A percentile compares a stretch with the other conserved stretches of the same genome.
These are phyloP conservation scores for Lachnellula cervina DNA, from an alignment of 2,329 filamentous ascomycete genomes.

Conservation along the genomic window DNA sequence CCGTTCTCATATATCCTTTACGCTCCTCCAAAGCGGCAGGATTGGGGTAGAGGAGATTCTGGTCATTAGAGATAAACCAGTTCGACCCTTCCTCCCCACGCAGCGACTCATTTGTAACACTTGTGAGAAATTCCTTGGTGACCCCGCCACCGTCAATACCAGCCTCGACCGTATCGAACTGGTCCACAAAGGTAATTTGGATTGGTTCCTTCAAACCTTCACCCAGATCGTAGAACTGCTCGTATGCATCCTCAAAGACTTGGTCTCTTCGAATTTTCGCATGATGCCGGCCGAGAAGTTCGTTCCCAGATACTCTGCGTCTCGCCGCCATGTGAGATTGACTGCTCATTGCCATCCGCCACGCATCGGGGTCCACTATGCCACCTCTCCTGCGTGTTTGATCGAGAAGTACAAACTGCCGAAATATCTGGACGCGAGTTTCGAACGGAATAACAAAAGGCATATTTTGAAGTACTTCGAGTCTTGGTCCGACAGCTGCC, in stretches of 20 bases:
- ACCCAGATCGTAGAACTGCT: conserved; percentile 75
- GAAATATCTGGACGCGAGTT: conserved; percentile 86
- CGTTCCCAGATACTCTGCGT: conserved; percentile 22
- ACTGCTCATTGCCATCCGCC: conserved; percentile 59
- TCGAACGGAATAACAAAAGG: conserved; percentile 95
- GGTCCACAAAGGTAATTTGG: conserved; percentile 92
- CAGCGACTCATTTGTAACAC: conserved; percentile 82
- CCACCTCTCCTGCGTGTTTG: conserved; percentile 70
- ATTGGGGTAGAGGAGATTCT: conserved; percentile 85
- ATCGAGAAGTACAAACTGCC: conserved; percentile 84
- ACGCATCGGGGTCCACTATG: conserved; percentile 65
- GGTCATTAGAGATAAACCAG: conserved; percentile 78
- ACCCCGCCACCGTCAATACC: conserved; percentile 97
- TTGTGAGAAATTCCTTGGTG: conserved; percentile 93
- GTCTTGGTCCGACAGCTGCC: conserved; percentile 74
- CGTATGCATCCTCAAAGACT: conserved; percentile 81
- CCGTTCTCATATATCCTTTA: conserved; percentile 50
- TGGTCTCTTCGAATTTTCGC: conserved; percentile 74
- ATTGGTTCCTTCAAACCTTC: conserved; percentile 90
- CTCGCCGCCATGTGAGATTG: conserved; percentile 25
- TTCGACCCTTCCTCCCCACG: conserved; percentile 50
- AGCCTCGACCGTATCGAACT: conserved; percentile 80
- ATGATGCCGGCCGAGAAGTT: conserved; percentile 57
- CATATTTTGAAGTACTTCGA: conserved; percentile 92
- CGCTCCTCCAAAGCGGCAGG: conserved; percentile 69